Evolutionary conservation across 768 basidiomycete species (phyloP).

Genomic region (Trametes cingulata): DNA sequence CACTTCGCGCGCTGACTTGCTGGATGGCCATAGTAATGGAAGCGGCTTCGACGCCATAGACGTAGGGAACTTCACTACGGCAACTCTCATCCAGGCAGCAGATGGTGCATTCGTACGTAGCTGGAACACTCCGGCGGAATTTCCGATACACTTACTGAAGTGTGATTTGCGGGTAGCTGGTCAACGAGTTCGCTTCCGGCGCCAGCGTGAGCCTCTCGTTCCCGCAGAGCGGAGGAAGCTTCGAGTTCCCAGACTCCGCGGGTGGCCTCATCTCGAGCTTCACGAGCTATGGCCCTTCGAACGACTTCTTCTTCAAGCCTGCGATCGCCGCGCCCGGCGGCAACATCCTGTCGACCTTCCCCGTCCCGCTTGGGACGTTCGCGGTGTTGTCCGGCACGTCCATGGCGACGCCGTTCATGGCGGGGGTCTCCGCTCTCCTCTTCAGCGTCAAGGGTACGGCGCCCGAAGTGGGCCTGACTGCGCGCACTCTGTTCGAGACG

Average conservation of each 20-base stretch:
- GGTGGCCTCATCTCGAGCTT: slow-evolving; percentile 59
- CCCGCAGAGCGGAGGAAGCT: slow-evolving; percentile 45
- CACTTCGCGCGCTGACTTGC: neutral
- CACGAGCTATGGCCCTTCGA: slow-evolving; percentile 59
- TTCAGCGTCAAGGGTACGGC: slow-evolving; percentile 42
- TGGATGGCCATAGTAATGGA: slow-evolving; percentile 43
- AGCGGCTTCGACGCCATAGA: slow-evolving; percentile 44
- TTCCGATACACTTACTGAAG: neutral
- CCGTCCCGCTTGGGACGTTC: slow-evolving; percentile 22
- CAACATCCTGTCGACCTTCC: slow-evolving; percentile 47
- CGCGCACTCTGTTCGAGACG: slow-evolving; percentile 47
- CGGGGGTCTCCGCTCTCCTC: slow-evolving; percentile 46
- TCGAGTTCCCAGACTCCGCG: slow-evolving; percentile 47
- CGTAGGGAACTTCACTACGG: slow-evolving; percentile 45
- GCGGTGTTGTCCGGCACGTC: slow-evolving; percentile 24
- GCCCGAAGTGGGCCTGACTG: slow-evolving; percentile 30
- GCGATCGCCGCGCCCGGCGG: slow-evolving; percentile 55
- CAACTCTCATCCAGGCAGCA: slow-evolving; percentile 51
- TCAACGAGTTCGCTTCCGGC: slow-evolving; percentile 49
- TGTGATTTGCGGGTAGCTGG: slow-evolving; percentile 36
- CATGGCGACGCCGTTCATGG: slow-evolving; percentile 42
- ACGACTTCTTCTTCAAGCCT: slow-evolving; percentile 61
- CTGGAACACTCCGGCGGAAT: too few relatives aligned
- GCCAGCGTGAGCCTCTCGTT: slow-evolving; percentile 45
- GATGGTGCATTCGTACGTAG: slow-evolving; percentile 56